Evolutionary conservation across 1,139 yeast genomes (phyloP).

Genomic region (Meyerozyma elateridarum): DNA sequence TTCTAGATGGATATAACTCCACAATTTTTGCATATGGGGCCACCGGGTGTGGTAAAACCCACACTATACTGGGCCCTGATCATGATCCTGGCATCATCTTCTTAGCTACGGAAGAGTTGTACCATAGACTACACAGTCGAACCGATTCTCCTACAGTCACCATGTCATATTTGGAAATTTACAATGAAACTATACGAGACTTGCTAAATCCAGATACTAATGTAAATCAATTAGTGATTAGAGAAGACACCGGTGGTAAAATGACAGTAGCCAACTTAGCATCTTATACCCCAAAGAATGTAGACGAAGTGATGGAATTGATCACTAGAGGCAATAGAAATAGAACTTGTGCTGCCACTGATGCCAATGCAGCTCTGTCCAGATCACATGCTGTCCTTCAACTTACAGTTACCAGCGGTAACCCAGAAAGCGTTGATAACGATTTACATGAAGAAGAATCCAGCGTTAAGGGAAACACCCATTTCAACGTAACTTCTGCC

Average conservation of each 20-base stretch:
- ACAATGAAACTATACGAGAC: constrained; percentile 85
- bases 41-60: constrained; percentile 98
- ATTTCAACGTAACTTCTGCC: constrained; percentile 45
- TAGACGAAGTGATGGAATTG: constrained; percentile 78
- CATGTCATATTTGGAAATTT: constrained; percentile 78
- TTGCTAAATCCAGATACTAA: constrained; percentile 55
- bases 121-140: constrained; percentile 50
- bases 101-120: constrained; percentile 73
- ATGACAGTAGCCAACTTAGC: constrained; percentile 75
- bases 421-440: too few relatives aligned
- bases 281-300: constrained; percentile 56
- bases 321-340: constrained; percentile 68
- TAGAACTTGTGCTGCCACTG: constrained; percentile 82
- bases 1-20: constrained; percentile 81
- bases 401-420: constrained; percentile 45
- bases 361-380: constrained; percentile 85
- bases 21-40: constrained; percentile 98
- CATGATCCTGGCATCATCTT: constrained; percentile 78
- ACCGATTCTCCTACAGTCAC: constrained; percentile 56
- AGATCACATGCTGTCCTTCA: constrained; percentile 92
- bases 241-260: constrained; percentile 67
- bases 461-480: too few relatives aligned
- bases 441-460: too few relatives aligned
- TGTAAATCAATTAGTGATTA: constrained; percentile 45
- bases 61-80: constrained; percentile 77